These are phyloP conservation scores for Microdochium nivale DNA, from an alignment of 2,329 filamentous ascomycete genomes.

Conservation along the genomic window DNA sequence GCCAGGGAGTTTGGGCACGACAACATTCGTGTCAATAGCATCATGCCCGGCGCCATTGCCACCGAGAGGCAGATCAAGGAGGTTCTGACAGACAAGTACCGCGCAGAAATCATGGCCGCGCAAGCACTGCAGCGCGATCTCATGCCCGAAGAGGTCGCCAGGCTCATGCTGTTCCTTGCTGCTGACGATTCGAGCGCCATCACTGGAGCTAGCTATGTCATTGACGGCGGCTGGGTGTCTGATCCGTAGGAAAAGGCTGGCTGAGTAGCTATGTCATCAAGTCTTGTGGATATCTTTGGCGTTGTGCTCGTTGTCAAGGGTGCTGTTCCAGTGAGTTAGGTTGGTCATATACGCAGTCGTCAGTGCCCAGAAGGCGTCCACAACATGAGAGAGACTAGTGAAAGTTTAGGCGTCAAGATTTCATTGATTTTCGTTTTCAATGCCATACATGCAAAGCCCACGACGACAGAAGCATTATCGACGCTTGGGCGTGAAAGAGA, in stretches of 20 bases:
- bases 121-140: constrained; percentile 34
- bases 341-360: no score
- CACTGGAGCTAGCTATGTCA: constrained; percentile 31
- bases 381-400: not conserved
- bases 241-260: constrained; percentile 9
- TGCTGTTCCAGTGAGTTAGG: no score
- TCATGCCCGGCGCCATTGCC: constrained; percentile 39
- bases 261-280: no score
- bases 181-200: constrained; percentile 37
- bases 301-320: no score
- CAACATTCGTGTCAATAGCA: constrained; percentile 35
- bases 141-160: constrained; percentile 33
- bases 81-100: constrained; percentile 32
- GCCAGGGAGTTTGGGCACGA: constrained; percentile 24
- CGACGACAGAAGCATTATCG: constrained; percentile 19
- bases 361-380: not conserved
- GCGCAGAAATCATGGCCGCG: constrained; percentile 22
- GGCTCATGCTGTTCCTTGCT: constrained; percentile 33
- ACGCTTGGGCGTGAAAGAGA: constrained; percentile 27
- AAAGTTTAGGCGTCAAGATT: constrained; percentile 20
- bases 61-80: constrained; percentile 34
- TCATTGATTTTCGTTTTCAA: constrained; percentile 44
- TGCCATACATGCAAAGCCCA: constrained; percentile 41
- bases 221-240: constrained; percentile 26
- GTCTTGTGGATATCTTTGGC: no score